phyloP scores from a whole-genome alignment of 352 stramenopile genomes.

The Pythium scleroteichum region DNA sequence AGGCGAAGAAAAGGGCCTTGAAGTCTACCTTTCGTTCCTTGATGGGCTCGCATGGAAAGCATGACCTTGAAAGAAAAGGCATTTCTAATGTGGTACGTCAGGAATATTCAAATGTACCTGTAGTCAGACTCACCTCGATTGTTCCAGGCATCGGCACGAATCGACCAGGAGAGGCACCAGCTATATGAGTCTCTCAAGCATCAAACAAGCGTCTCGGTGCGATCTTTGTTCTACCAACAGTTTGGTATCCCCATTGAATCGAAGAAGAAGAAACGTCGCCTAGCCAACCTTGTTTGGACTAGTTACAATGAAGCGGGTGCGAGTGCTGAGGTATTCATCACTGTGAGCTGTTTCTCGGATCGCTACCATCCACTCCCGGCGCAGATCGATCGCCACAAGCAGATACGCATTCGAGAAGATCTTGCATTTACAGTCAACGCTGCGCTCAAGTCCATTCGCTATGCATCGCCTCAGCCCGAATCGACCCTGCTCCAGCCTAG shows the following conservation, averaged over 20 bases:
- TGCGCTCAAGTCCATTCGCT: slow-evolving; percentile 71
- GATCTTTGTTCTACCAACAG: slow-evolving; percentile 60
- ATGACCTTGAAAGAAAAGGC: slow-evolving; percentile 17
- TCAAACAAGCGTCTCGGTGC: slow-evolving; percentile 40
- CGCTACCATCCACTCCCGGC: slow-evolving; percentile 47
- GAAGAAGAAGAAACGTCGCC: slow-evolving; percentile 75
- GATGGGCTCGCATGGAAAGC: slow-evolving; percentile 29
- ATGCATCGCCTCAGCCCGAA: slow-evolving; percentile 34
- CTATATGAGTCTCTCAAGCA: slow-evolving; percentile 63
- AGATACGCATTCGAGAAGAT: slow-evolving; percentile 74
- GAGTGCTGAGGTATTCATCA: slow-evolving; percentile 76
- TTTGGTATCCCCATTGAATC: slow-evolving; percentile 52
- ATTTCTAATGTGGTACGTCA: slow-evolving; percentile 39
- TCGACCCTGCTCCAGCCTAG: slow-evolving; percentile 28
- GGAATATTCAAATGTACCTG: neutral
- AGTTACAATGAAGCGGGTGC: slow-evolving; percentile 48
- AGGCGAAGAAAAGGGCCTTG: slow-evolving; percentile 27
- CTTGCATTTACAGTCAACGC: slow-evolving; percentile 79
- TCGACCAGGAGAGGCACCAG: slow-evolving; percentile 53
- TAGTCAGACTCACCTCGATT: neutral
- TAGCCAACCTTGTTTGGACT: slow-evolving; percentile 67
- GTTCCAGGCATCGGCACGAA: slow-evolving; percentile 46
- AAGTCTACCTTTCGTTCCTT: slow-evolving; percentile 32
- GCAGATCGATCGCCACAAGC: slow-evolving; percentile 73
- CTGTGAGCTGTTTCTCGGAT: slow-evolving; percentile 51